phyloP scores from a whole-genome alignment of 768 basidiomycete species.

The Mycena maculata region DNA sequence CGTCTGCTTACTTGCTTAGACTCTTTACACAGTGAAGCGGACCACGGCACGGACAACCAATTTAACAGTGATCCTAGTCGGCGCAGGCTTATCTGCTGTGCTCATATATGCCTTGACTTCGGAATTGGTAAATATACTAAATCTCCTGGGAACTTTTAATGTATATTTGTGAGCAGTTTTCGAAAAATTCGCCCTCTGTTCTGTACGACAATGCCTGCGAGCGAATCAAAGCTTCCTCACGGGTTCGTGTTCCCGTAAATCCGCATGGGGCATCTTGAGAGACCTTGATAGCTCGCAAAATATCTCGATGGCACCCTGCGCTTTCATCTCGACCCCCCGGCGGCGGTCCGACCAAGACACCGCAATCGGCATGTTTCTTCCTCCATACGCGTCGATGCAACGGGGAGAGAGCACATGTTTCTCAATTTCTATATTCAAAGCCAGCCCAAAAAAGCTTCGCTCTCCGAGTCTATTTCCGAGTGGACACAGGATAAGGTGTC shows the following conservation, averaged over 20 bases:
- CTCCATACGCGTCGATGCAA: slow-evolving; percentile 76
- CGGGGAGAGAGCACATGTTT: slow-evolving; percentile 85
- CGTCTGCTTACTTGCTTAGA: slow-evolving; percentile 5
- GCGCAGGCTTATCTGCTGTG: slow-evolving; percentile 83
- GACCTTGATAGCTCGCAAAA: slow-evolving; percentile 66
- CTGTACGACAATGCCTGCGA: slow-evolving; percentile 75
- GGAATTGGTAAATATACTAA: slow-evolving; percentile 59
- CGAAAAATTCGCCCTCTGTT: slow-evolving; percentile 89
- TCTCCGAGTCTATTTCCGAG: slow-evolving; percentile 54
- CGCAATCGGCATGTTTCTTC: slow-evolving; percentile 86
- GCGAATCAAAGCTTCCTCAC: slow-evolving; percentile 58
- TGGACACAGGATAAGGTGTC: slow-evolving; percentile 57
- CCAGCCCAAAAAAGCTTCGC: slow-evolving; percentile 59
- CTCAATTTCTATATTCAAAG: slow-evolving; percentile 86
- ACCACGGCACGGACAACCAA: slow-evolving; percentile 64
- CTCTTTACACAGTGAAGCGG: slow-evolving; percentile 52
- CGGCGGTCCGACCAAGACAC: slow-evolving; percentile 79
- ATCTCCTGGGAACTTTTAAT: no score
- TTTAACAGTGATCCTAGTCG: slow-evolving; percentile 71
- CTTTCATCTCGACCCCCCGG: slow-evolving; percentile 88
- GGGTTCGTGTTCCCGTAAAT: slow-evolving; percentile 46
- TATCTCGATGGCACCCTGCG: slow-evolving; percentile 74
- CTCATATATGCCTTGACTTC: slow-evolving; percentile 84
- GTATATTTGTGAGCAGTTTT: slow-evolving; percentile 48
- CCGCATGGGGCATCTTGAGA: slow-evolving; percentile 20